Evolutionary conservation across 768 basidiomycete genomes (phyloP).

Genomic region (Hypholoma sublateritium): DNA sequence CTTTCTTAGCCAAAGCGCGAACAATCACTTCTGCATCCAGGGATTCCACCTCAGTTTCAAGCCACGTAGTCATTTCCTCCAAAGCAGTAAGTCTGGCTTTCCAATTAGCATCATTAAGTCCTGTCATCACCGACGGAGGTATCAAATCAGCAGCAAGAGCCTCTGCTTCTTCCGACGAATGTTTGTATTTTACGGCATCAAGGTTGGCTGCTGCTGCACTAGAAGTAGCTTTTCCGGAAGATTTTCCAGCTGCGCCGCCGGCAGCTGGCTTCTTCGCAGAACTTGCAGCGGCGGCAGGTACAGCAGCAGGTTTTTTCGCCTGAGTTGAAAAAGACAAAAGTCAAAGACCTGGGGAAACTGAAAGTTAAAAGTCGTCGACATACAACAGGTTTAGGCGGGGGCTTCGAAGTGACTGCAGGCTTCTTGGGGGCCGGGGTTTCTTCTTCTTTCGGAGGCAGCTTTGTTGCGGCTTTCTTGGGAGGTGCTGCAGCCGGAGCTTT

Average conservation of each 20-base stretch:
- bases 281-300: constrained; percentile 32
- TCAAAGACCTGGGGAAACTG: constrained; percentile 4
- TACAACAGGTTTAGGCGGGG: constrained; percentile 50
- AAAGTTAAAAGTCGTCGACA: constrained; percentile 25
- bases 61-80: constrained; percentile 84
- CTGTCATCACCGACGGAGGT: constrained; percentile 66
- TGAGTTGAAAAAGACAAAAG: constrained; percentile 20
- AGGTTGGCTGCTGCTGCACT: constrained; percentile 52
- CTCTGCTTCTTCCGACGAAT: constrained; percentile 91
- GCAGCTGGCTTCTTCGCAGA: constrained; percentile 44
- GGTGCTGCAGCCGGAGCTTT: constrained; percentile 31
- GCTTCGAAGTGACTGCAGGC: constrained; percentile 44
- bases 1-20: constrained; percentile 85
- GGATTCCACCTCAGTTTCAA: constrained; percentile 61
- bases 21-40: constrained; percentile 89
- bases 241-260: constrained; percentile 42
- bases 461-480: constrained; percentile 13
- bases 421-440: constrained; percentile 41
- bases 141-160: constrained; percentile 69
- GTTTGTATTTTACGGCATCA: constrained; percentile 90
- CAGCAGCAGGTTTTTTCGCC: constrained; percentile 51
- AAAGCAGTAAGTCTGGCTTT: constrained; percentile 85
- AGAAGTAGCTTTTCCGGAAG: constrained; percentile 48
- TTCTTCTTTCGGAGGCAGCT: constrained; percentile 31
- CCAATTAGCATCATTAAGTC: constrained; percentile 90